phyloP scores from a whole-genome alignment of 2,329 filamentous ascomycete genomes.

The Penicillium sp. region DNA sequence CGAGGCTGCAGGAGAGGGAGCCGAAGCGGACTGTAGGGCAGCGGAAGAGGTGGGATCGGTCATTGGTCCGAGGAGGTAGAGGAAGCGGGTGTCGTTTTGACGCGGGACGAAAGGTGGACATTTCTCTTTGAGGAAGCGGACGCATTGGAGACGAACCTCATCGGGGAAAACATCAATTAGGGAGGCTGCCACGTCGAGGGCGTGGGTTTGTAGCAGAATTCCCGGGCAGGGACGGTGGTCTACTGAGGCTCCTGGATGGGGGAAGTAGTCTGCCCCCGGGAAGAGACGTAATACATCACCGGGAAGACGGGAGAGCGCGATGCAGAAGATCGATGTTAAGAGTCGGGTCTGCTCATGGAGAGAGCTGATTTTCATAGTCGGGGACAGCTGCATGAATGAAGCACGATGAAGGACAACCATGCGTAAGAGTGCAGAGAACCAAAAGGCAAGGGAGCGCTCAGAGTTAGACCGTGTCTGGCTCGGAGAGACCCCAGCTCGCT shows the following conservation, averaged over 20 bases:
- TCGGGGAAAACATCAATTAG: conserved; percentile 51
- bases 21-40: conserved; percentile 30
- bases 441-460: conserved; percentile 41
- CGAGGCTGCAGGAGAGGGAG: conserved; percentile 37
- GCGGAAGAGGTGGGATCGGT: conserved; percentile 26
- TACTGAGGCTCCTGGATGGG: conserved; percentile 26
- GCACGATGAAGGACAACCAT: conserved; percentile 47
- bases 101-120: conserved; percentile 43
- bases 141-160: conserved; percentile 48
- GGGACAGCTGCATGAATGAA: conserved; percentile 34
- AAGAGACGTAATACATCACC: conserved; percentile 36
- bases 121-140: conserved; percentile 48
- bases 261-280: conserved; percentile 35
- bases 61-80: conserved; percentile 48
- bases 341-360: conserved; percentile 43
- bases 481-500: conserved; percentile 13
- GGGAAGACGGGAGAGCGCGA: conserved; percentile 44
- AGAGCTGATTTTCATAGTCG: conserved; percentile 28
- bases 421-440: conserved; percentile 47
- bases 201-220: conserved; percentile 43
- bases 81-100: conserved; percentile 45
- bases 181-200: conserved; percentile 50
- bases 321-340: conserved; percentile 44
- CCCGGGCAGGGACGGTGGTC: conserved; percentile 35
- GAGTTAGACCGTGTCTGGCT: conserved; percentile 28